Evolutionary conservation across 768 basidiomycete genomes (phyloP), one percentile per base, ranked within the genome.

Genomic region (Boletus rex-veris): DNA sequence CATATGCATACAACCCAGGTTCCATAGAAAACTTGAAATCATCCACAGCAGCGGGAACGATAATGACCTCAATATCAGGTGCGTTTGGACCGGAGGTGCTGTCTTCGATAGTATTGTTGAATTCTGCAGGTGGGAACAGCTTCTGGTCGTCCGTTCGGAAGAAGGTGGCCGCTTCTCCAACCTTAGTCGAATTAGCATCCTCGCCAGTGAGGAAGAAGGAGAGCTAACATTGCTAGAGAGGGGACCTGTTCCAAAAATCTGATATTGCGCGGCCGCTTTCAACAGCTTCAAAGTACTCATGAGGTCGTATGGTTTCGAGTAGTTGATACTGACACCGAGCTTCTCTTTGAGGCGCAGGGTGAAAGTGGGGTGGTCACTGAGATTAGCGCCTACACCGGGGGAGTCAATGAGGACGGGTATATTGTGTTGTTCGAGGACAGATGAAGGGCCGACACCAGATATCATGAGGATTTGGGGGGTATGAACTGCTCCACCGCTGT

Each of bases 361-460:
- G 46, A 86, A 75, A 14, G 77, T 74, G 4, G 77, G 74, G 61
- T 92, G 91, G 63, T 93, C 91, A 42, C 79, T 73, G 16, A 93
- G 77, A 65, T 91, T 78, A 9, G 78, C 73, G 14, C 92, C 92
- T 18, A 94, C 90, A 11, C 84, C 84, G 0, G 87, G 85, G 2
- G 87, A 78, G 59, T 91, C 82, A 7, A 80, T 63, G 18, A 85
- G 71, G 30, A 84, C 69, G 1, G 80, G 73, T 19, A 94, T 84
- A 6, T 70, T 68, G 52, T 83, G 72, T 36, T 73, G 66, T 11
- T 73, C 58, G 36, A 92, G 75, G 12, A 87, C 76, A 1, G 73
- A 73, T 2, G 77, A 75, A 35, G 89, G 87, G 3, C 91, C 92
- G 44, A 94, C 72, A 11, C 92, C 92, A 16, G 87, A 89, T 16